Percentiles rank a stretch among this genome's conserved stretches.
These are phyloP conservation scores for Penicillium verrucosum DNA, from an alignment of 2,329 filamentous ascomycete species.

Conservation along the genomic window DNA sequence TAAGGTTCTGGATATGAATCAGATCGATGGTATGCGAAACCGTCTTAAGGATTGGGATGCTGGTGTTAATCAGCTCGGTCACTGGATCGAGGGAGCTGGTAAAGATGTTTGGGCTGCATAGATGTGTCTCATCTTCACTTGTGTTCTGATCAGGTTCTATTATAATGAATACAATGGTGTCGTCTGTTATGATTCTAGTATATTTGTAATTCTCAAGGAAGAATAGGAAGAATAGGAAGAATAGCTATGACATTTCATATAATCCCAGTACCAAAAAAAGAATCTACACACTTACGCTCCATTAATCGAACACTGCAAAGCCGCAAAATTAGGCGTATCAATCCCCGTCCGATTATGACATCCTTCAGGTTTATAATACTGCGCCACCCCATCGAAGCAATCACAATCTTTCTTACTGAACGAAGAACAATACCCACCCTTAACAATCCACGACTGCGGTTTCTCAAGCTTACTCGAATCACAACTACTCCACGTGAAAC, in stretches of 20 bases:
- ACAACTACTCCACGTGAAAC: conserved; percentile 8
- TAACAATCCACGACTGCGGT: conserved; percentile 10
- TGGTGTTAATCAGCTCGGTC: conserved; percentile 91
- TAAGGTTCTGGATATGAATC: conserved; percentile 92
- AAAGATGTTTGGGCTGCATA: conserved; percentile 94
- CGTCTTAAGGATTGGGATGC: conserved; percentile 91
- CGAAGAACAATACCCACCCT: conserved; percentile 1
- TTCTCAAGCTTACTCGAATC: not conserved
- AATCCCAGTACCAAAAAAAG: not conserved
- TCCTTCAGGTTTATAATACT: not conserved
- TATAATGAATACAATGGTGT: conserved; percentile 24
- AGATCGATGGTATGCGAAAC: conserved; percentile 88
- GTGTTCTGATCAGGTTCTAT: conserved; percentile 13
- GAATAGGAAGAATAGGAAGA: too few relatives aligned
- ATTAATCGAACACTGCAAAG: not conserved
- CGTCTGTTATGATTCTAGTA: not conserved
- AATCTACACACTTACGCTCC: not conserved
- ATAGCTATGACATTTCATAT: too few relatives aligned
- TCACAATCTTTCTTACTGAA: not conserved
- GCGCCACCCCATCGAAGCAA: not conserved
- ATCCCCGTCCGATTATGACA: not conserved
- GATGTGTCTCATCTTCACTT: conserved; percentile 17
- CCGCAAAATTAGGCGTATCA: not conserved
- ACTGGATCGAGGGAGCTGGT: conserved; percentile 92
- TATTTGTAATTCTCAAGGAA: not conserved